A percentile compares a stretch with the other conserved stretches of the same genome.
phyloP scores from a whole-genome alignment of 2,329 filamentous ascomycete species.

The Diaporthe vaccinii region DNA sequence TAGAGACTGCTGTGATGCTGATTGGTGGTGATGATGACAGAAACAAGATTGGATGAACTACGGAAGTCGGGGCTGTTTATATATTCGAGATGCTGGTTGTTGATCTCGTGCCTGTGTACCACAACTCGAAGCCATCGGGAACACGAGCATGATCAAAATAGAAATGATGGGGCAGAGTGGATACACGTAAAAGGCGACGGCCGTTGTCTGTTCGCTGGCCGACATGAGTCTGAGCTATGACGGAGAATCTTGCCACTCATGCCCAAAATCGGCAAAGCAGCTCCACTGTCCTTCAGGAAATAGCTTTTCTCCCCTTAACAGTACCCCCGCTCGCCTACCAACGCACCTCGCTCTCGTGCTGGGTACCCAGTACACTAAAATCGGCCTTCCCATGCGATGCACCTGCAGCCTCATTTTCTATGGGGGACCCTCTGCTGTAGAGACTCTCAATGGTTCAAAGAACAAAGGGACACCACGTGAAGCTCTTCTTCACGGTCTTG shows the following conservation, averaged over 20 bases:
- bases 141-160: slow-evolving; percentile 26
- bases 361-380: background rate
- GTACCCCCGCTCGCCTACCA: background rate
- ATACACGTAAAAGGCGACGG: slow-evolving; percentile 18
- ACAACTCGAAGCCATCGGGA: background rate
- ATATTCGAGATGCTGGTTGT: background rate
- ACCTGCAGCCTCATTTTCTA: background rate
- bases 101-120: background rate
- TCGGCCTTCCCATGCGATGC: background rate
- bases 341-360: background rate
- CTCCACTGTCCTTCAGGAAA: background rate
- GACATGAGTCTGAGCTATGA: background rate
- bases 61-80: background rate
- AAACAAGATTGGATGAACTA: slow-evolving; percentile 2
- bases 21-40: slow-evolving; percentile 19
- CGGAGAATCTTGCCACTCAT: slow-evolving; percentile 17
- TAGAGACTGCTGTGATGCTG: slow-evolving; percentile 16
- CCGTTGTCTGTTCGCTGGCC: slow-evolving; percentile 21
- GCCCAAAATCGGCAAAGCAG: background rate
- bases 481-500: background rate
- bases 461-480: background rate
- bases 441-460: background rate
- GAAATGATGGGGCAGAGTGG: slow-evolving; percentile 29
- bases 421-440: too few species aligned
- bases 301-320: slow-evolving; percentile 12